Evolutionary conservation across 345 rosid species (phyloP).

Genomic region (Camelina sativa): DNA sequence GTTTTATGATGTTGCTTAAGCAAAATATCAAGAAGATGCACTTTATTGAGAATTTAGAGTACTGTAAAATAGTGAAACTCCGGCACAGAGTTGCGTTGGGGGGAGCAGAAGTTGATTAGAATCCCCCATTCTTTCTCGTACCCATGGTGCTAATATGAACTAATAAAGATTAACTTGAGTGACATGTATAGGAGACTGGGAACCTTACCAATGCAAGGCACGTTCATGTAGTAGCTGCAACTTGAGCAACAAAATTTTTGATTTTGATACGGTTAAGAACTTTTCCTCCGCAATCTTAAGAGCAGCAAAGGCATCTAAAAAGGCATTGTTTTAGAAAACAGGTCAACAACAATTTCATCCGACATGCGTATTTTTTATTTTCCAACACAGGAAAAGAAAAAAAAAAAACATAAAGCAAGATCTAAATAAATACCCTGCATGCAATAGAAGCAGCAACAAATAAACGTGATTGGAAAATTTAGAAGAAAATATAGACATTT

Average conservation of each 20-base stretch:
- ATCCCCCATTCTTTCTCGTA: conserved; percentile 14
- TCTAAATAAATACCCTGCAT: conserved; percentile 8
- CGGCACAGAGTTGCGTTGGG: background rate
- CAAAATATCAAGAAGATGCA: conserved; percentile 7
- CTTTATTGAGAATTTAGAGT: background rate
- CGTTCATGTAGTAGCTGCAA: conserved; percentile 89
- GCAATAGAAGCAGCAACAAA: conserved; percentile 6
- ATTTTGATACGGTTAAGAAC: conserved; percentile 75
- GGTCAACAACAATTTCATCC: conserved; percentile 20
- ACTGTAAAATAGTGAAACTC: background rate
- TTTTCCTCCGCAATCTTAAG: conserved; percentile 81
- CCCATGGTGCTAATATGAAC: conserved; percentile 6
- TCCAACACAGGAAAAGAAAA: background rate
- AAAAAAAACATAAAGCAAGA: conserved; percentile 18
- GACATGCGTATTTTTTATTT: too few species aligned
- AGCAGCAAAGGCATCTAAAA: conserved; percentile 86
- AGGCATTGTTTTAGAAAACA: conserved; percentile 32
- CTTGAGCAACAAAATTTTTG: conserved; percentile 75
- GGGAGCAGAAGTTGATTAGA: conserved; percentile 22
- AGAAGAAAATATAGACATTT: background rate
- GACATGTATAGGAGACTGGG: conserved; percentile 27
- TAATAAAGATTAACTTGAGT: conserved; percentile 22
- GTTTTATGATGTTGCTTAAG: conserved; percentile 23
- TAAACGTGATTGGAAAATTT: conserved; percentile 2
- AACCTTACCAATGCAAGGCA: conserved; percentile 82